phyloP scores from a whole-genome alignment of 192 early-diverging fungal genomes.

The Coemansia sp. region DNA sequence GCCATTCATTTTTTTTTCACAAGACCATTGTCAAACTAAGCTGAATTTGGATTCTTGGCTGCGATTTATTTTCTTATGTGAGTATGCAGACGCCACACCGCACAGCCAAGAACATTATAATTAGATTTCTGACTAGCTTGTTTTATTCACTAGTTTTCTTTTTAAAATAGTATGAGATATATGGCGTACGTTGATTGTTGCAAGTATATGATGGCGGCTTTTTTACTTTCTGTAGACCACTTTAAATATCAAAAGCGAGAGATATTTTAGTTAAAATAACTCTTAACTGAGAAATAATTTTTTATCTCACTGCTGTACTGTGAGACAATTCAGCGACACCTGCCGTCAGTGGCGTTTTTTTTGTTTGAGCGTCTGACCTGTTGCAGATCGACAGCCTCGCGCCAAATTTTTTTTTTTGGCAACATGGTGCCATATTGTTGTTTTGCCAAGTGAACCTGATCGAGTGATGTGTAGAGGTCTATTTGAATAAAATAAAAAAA shows the following conservation, averaged over 20 bases:
- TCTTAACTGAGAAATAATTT: no score
- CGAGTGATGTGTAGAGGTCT: neutral
- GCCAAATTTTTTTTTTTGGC: neutral
- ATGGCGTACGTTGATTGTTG: neutral
- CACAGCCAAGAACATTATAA: slow-evolving; percentile 1
- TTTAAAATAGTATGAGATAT: neutral
- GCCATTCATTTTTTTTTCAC: neutral
- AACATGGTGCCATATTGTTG: neutral
- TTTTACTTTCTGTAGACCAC: neutral
- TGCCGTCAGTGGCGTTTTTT: neutral
- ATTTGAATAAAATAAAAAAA: neutral
- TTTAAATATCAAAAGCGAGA: neutral
- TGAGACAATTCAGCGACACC: neutral
- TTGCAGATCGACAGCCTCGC: neutral
- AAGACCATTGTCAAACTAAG: neutral
- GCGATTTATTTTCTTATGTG: neutral
- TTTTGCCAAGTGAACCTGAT: neutral
- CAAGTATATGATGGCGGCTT: neutral
- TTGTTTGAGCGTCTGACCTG: neutral
- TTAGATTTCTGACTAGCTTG: neutral
- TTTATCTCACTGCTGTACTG: neutral
- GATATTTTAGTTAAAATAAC: no score
- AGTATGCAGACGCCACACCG: neutral
- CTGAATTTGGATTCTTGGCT: slow-evolving; percentile 4
- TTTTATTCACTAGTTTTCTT: neutral